Base-by-base conservation (phyloP, 768 basidiomycete genomes). In the Lentinus brumalis region DNA sequence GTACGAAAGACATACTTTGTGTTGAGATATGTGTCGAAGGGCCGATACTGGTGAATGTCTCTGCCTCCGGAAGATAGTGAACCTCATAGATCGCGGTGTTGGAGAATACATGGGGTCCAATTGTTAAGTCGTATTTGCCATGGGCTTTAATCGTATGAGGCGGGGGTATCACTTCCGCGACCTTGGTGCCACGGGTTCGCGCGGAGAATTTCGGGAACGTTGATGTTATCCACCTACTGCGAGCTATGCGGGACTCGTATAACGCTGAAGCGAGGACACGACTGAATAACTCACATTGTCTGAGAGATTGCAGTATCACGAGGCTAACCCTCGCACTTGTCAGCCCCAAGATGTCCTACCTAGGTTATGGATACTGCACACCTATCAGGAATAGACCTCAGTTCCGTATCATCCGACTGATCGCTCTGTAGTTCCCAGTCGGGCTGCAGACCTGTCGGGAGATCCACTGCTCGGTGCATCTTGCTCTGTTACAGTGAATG, bases 61-160 rank as follows among this genome's bases (percentile, higher is more conserved):
- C 60, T 3, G 40, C 29, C 11, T 57, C 46, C 12, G 68, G 67
- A 15, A 85, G 78, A 72, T 92, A 92, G 68, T 86, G 82, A 9
- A 89, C 87, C 73, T 93, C 89, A 63, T 85, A 91, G 60, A 94
- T 77, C 0, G 81, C 77, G 0, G 90, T 91, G 26, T 86, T 83
- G 38, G 77, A 69, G 67, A 93, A 93, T 30, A 78, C 74, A 71
- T 91, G 90, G 14, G 92, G 92, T 5, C 91, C 92, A 35, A 94
- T 84, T 66, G 84, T 79, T 40, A 94, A 72, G 56, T 87, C 83
- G 70, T 86, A 92, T 68, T 78, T 83, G 47, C 89, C 90, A 39
- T 87, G 79, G 35, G 78, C 78, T 64, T 84, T 83, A 56, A 86
- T 82, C 1, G 83, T 86, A 69, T 91, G 88, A 0, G 88, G 85